Percentiles rank a stretch among this genome's conserved stretches.
These are phyloP conservation scores for Xanthoparmelia taractica DNA, from an alignment of 495 filamentous ascomycete genomes.

Conservation along the genomic window DNA sequence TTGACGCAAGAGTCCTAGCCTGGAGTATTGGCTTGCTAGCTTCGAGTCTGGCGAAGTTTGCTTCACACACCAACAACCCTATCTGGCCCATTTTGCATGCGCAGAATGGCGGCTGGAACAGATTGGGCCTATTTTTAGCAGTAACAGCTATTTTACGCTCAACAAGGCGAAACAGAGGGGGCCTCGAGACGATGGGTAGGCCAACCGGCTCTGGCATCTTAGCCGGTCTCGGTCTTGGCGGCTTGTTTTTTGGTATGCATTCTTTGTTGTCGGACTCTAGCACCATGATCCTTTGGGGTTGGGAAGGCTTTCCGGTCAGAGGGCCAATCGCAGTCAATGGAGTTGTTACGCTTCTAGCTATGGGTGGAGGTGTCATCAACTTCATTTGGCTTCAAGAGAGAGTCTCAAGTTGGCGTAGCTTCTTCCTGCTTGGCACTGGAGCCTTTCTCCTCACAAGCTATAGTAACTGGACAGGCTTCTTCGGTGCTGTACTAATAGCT, in stretches of 20 bases:
- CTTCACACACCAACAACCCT: constrained; percentile 93
- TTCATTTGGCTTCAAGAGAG: constrained; percentile 65
- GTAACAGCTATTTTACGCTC: constrained; percentile 65
- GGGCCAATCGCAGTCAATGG: constrained; percentile 88
- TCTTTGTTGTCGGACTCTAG: constrained; percentile 93
- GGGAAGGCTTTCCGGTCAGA: constrained; percentile 90
- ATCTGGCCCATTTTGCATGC: constrained; percentile 91
- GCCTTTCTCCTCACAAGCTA: constrained; percentile 74
- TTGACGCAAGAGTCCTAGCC: constrained; percentile 74
- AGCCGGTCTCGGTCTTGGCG: constrained; percentile 70
- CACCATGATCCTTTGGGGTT: constrained; percentile 99
- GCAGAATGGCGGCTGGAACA: constrained; percentile 89
- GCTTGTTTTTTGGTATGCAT: constrained; percentile 83
- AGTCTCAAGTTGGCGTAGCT: constrained; percentile 74
- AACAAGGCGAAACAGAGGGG: constrained; percentile 50
- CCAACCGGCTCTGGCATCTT: constrained; percentile 62
- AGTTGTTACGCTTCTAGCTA: constrained; percentile 71
- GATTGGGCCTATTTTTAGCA: constrained; percentile 67
- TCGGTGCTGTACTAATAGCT: constrained; percentile 68
- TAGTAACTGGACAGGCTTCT: constrained; percentile 82
- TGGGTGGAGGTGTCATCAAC: constrained; percentile 74
- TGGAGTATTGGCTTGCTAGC: constrained; percentile 76
- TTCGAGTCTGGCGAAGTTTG: constrained; percentile 86
- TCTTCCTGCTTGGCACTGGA: constrained; percentile 66
- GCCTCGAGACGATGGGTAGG: constrained; percentile 40